phyloP scores from a whole-genome alignment of 2,329 filamentous ascomycete genomes.

The Cytospora piceae region DNA sequence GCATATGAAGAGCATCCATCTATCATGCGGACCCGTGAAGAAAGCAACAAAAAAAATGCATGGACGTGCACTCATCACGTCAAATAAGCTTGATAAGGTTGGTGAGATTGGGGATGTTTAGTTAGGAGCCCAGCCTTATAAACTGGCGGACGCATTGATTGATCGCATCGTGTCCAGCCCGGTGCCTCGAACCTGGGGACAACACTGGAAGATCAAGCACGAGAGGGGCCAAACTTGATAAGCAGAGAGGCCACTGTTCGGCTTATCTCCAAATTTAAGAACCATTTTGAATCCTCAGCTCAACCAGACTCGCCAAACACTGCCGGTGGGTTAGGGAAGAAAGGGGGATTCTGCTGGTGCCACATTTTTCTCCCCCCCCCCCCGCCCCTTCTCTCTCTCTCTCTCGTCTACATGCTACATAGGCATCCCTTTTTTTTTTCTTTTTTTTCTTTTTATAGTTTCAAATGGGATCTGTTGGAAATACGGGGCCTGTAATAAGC shows the following conservation, averaged over 20 bases:
- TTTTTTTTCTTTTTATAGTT: too few species aligned
- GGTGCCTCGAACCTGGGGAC: too few species aligned
- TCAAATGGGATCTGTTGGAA: constrained; percentile 16
- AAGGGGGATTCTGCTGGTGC: neutral
- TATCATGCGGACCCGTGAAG: too few species aligned
- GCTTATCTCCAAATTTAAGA: too few species aligned
- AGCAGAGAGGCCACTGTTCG: too few species aligned
- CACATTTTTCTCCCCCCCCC: neutral
- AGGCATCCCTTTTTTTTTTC: constrained; percentile 19
- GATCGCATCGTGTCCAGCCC: neutral
- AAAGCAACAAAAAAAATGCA: too few species aligned
- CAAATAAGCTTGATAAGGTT: neutral
- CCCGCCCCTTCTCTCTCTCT: neutral
- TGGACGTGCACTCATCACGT: neutral
- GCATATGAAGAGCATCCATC: too few species aligned
- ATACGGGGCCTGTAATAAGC: constrained; percentile 1
- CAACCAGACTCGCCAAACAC: neutral
- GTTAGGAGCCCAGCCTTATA: constrained; percentile 8
- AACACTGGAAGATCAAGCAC: too few species aligned
- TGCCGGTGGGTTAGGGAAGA: neutral
- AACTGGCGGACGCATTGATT: constrained; percentile 11
- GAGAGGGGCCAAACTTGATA: too few species aligned
- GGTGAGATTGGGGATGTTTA: constrained; percentile 6
- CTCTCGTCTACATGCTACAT: too few species aligned
- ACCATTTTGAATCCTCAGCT: neutral